Conservation (phyloP, 2,329 filamentous ascomycete genomes). For the Fusarium sp. region DNA sequence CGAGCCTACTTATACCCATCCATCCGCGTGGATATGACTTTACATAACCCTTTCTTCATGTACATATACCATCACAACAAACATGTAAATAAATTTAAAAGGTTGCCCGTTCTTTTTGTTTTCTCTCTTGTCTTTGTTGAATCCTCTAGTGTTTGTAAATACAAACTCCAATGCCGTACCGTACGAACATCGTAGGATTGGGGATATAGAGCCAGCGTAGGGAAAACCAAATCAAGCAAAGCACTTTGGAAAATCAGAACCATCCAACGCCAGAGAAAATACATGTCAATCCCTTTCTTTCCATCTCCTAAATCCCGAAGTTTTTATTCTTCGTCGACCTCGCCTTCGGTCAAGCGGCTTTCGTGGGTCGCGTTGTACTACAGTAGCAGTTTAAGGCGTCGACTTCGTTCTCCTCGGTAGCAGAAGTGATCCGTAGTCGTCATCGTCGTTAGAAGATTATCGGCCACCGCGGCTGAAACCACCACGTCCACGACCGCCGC, state of each 20-base stretch:
- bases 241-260: slow-evolving; percentile 34
- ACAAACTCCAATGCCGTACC: slow-evolving; percentile 44
- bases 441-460: slow-evolving; percentile 20
- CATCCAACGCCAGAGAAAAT: slow-evolving; percentile 41
- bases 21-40: slow-evolving; percentile 8
- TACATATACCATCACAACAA: slow-evolving; percentile 7
- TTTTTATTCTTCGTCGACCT: slow-evolving; percentile 7
- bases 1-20: slow-evolving; percentile 24
- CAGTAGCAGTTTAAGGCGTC: slow-evolving; percentile 17
- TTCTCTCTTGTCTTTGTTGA: slow-evolving; percentile 40
- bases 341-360: slow-evolving; percentile 12
- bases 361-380: slow-evolving; percentile 34
- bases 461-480: slow-evolving; percentile 47
- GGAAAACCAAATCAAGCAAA: slow-evolving; percentile 38
- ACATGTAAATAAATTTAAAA: slow-evolving; percentile 27
- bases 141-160: slow-evolving; percentile 45
- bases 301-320: slow-evolving; percentile 15
- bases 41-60: not conserved
- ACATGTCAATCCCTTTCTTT: slow-evolving; percentile 37
- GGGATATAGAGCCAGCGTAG: slow-evolving; percentile 37
- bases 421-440: slow-evolving; percentile 12
- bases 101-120: slow-evolving; percentile 35
- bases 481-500: slow-evolving; percentile 46
- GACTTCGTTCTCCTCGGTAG: slow-evolving; percentile 11
- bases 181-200: slow-evolving; percentile 30